Base-by-base conservation (phyloP, 1,284 basidiomycete genomes). In the Pterulicium gracile region DNA sequence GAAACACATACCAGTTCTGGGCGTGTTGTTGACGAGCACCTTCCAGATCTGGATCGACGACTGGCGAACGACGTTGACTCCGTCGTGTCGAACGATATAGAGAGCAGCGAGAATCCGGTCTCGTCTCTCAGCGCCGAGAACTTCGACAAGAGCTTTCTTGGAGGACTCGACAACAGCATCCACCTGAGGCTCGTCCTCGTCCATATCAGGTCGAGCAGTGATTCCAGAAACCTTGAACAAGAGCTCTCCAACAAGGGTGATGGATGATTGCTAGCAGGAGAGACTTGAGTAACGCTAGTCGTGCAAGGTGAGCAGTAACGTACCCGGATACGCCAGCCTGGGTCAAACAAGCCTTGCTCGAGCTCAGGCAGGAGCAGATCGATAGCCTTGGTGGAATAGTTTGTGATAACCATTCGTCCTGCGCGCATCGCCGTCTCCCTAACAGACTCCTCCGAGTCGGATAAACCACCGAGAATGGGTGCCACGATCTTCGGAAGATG, bases 221-320 rank as follows among this genome's bases (percentile, higher is more conserved):
- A 99, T 97, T 49, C 96, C 96, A 15, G 94, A 91, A n/a, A 98
- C 84, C 59, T 94, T 91, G 86, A 98, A 98, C 20, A 98, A 69
- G 3, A 98, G 69, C 62, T 98, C 96, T 56, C 94, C 94, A 32
- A 96, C 88, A 53, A 98, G 80, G 13, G 94, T 92, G 58, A 98
- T 88, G 18, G 94, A 98, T 0, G 90, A 88, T 79, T 92, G 85
- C 87, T 92, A 50, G 10, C 51, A 24, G 47, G 47, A 40, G 36
- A 15, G 21, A 51, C 49, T 49, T 17, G 43, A 47, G n/a, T 32
- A n/a, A n/a, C n/a, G n/a, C n/a, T n/a, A n/a, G n/a, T n/a, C n/a
- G 7, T 4, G 36, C 18, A 15, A 15, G 12, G 23, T 24, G 19
- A 0, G 22, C 22, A 45, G 13, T 14, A 44, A 67, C 81, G 47